Conservation (phyloP, 352 stramenopile genomes). For the Phytophthora sp. region DNA sequence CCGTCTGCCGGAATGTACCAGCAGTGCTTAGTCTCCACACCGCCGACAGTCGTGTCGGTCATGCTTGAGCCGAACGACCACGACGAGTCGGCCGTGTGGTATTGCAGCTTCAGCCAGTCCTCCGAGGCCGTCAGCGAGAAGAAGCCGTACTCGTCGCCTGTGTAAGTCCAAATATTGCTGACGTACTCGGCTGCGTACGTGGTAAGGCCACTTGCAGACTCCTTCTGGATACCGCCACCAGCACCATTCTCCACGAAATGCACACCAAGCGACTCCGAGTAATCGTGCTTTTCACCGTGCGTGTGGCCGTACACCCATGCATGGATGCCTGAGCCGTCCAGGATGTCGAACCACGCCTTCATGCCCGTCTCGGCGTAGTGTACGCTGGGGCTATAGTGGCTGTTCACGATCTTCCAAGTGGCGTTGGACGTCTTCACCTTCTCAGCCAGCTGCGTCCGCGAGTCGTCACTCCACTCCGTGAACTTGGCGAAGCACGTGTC, state of each 20-base stretch:
- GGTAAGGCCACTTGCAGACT: conserved; percentile 72
- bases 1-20: conserved; percentile 68
- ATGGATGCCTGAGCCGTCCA: conserved; percentile 46
- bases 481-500: conserved; percentile 65
- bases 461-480: conserved; percentile 71
- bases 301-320: conserved; percentile 66
- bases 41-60: conserved; percentile 45
- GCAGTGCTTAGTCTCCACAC: conserved; percentile 74
- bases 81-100: conserved; percentile 63
- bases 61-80: conserved; percentile 66
- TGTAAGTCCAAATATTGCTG: conserved; percentile 67
- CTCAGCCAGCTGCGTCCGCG: conserved; percentile 43
- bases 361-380: conserved; percentile 51
- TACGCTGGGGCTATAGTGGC: conserved; percentile 64
- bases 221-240: conserved; percentile 79
- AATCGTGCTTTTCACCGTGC: conserved; percentile 79
- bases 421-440: conserved; percentile 56
- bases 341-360: conserved; percentile 57
- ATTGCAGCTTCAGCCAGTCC: conserved; percentile 73
- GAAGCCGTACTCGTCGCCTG: conserved; percentile 73
- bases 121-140: conserved; percentile 66
- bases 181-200: conserved; percentile 60
- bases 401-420: conserved; percentile 78
- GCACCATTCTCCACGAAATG: conserved; percentile 85
- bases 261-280: conserved; percentile 54